Evolutionary conservation across 495 filamentous ascomycete species (phyloP).

Genomic region (Penicillium diatomitis): DNA sequence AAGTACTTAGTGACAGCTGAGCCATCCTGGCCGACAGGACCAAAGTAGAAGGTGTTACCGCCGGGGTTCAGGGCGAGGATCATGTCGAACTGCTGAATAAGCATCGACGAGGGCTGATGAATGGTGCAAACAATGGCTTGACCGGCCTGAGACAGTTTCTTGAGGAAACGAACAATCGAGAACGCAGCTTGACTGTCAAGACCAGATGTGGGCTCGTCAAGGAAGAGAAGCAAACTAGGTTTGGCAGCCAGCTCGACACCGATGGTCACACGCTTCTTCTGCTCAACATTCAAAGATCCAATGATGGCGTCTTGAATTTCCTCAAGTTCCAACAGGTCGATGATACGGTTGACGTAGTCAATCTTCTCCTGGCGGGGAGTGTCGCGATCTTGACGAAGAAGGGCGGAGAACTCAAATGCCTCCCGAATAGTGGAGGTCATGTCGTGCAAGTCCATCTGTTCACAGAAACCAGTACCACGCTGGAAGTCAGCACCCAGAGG

Average conservation of each 20-base stretch:
- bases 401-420: conserved; percentile 58
- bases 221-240: conserved; percentile 69
- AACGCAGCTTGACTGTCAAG: conserved; percentile 79
- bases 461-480: conserved; percentile 72
- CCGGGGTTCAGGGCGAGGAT: conserved; percentile 61
- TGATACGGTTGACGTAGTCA: conserved; percentile 53
- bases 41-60: conserved; percentile 68
- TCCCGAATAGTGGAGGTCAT: conserved; percentile 55
- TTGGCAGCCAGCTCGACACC: conserved; percentile 88
- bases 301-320: conserved; percentile 48
- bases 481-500: conserved; percentile 63
- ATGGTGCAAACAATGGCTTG: conserved; percentile 77
- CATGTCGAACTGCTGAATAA: conserved; percentile 71
- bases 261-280: conserved; percentile 72
- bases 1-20: conserved; percentile 58
- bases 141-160: conserved; percentile 69
- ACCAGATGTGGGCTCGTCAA: conserved; percentile 76
- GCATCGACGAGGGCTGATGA: conserved; percentile 63
- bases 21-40: conserved; percentile 58
- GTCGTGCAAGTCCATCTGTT: conserved; percentile 82
- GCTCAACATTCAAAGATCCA: conserved; percentile 52
- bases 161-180: conserved; percentile 74
- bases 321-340: conserved; percentile 47
- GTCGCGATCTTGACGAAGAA: conserved; percentile 48
- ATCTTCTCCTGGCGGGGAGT: conserved; percentile 46